phyloP scores from a whole-genome alignment of 2,329 filamentous ascomycete species.

The Hymenoscyphus repandus region DNA sequence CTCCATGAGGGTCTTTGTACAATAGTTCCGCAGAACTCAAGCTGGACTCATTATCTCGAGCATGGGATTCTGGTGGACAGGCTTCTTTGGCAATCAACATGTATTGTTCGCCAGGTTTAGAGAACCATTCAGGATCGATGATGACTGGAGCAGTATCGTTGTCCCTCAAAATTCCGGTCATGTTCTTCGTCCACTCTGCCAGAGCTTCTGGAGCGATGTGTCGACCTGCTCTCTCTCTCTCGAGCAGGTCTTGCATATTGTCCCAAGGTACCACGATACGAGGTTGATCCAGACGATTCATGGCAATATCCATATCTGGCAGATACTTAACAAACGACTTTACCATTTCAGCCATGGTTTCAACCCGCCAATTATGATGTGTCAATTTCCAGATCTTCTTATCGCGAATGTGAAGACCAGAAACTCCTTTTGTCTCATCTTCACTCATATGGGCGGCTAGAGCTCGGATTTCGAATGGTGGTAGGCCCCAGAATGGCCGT shows the following conservation, averaged over 20 bases:
- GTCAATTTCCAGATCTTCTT: slow-evolving; percentile 31
- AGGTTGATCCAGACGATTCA: slow-evolving; percentile 61
- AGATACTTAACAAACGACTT: slow-evolving; percentile 43
- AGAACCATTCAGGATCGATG: slow-evolving; percentile 23
- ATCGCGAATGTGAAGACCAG: slow-evolving; percentile 29
- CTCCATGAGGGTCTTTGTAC: slow-evolving; percentile 42
- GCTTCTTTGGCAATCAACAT: slow-evolving; percentile 54
- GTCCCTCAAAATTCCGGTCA: slow-evolving; percentile 27
- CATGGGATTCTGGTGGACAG: slow-evolving; percentile 51
- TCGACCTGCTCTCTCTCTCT: slow-evolving; percentile 41
- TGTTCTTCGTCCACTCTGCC: slow-evolving; percentile 39
- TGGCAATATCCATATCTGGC: slow-evolving; percentile 62
- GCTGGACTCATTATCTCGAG: slow-evolving; percentile 34
- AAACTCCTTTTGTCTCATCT: slow-evolving; percentile 20
- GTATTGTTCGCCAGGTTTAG: slow-evolving; percentile 42
- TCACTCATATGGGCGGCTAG: slow-evolving; percentile 39
- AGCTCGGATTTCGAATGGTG: slow-evolving; percentile 31
- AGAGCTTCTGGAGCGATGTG: slow-evolving; percentile 38
- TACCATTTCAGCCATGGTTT: slow-evolving; percentile 35
- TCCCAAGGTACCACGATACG: slow-evolving; percentile 57
- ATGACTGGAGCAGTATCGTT: slow-evolving; percentile 14
- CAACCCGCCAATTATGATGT: slow-evolving; percentile 36
- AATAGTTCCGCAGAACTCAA: slow-evolving; percentile 31
- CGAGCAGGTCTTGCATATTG: slow-evolving; percentile 46
- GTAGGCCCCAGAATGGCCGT: slow-evolving; percentile 51